A percentile compares a stretch with the other conserved stretches of the same genome.
Conservation (phyloP, 164 flowering plant species). For the Umbellularia californica region DNA sequence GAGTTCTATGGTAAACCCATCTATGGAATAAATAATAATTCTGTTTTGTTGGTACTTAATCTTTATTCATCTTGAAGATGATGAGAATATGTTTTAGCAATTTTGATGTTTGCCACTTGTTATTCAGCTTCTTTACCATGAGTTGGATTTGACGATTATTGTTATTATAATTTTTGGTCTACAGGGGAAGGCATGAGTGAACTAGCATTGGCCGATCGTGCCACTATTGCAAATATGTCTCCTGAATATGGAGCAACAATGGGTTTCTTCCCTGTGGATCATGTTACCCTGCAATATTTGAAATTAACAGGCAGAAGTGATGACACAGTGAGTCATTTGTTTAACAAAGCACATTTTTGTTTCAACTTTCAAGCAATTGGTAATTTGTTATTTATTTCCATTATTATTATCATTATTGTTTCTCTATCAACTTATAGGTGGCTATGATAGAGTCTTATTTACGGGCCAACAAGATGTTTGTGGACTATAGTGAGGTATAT, state of each 20-base stretch:
- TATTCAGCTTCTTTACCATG: not conserved
- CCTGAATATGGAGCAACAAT: slow-evolving; percentile 99
- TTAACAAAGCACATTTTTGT: not conserved
- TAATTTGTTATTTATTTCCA: not conserved
- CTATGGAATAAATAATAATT: not conserved
- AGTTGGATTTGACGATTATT: not conserved
- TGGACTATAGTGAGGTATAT: slow-evolving; percentile 73
- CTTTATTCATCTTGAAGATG: too few species aligned
- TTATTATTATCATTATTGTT: not conserved
- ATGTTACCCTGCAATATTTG: slow-evolving; percentile 81
- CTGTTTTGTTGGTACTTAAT: not conserved
- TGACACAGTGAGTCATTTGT: slow-evolving; percentile 63
- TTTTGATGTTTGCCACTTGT: too few species aligned
- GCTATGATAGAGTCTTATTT: slow-evolving; percentile 82
- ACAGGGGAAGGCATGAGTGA: slow-evolving; percentile 82
- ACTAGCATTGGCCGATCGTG: slow-evolving; percentile 85
- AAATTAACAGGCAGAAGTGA: slow-evolving; percentile 92
- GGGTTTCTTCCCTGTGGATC: slow-evolving; percentile 98
- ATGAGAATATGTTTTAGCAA: too few species aligned
- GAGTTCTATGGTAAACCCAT: slow-evolving; percentile 79
- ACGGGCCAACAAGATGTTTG: slow-evolving; percentile 84
- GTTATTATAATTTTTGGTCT: slow-evolving; percentile 2
- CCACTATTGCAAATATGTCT: slow-evolving; percentile 96
- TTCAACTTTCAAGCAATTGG: not conserved
- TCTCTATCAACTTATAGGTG: slow-evolving; percentile 38